A percentile compares a stretch with the other conserved stretches of the same genome.
Evolutionary conservation across 371 early-diverging fungal genomes (phyloP).

Genomic region (Mortierella sp.): DNA sequence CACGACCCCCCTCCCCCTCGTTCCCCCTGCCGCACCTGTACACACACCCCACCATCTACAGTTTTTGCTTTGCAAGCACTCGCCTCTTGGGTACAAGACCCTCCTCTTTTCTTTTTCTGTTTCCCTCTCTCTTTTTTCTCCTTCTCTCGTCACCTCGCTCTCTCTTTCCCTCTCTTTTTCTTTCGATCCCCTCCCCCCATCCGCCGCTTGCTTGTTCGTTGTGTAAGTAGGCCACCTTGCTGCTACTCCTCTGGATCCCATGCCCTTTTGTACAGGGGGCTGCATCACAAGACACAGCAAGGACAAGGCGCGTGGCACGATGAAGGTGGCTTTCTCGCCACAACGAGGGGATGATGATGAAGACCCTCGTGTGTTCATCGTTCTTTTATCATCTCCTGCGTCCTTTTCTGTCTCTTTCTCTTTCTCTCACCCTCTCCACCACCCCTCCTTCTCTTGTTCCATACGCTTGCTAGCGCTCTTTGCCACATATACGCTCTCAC

Average conservation of each 20-base stretch:
- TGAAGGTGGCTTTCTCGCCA: too few species aligned
- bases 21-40: too few species aligned
- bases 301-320: constrained; percentile 13
- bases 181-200: neutral
- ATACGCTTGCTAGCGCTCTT: neutral
- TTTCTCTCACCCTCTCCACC: neutral
- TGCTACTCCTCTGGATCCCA: too few species aligned
- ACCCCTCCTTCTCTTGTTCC: neutral
- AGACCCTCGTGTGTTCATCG: too few species aligned
- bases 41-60: too few species aligned
- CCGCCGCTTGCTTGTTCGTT: neutral
- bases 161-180: neutral
- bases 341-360: too few species aligned
- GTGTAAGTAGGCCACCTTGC: too few species aligned
- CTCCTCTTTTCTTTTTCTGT: constrained; percentile 6
- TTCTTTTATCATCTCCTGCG: too few species aligned
- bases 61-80: neutral
- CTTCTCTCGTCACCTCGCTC: neutral
- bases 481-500: too few species aligned
- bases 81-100: too few species aligned
- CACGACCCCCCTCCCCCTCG: too few species aligned
- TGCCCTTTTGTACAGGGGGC: neutral
- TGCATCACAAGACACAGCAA: constrained; percentile 2
- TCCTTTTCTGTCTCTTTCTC: neutral
- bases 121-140: neutral